A percentile compares a stretch with the other conserved stretches of the same genome.
phyloP scores from a whole-genome alignment of 495 filamentous ascomycete genomes.

The Lasiosphaeria ovina region DNA sequence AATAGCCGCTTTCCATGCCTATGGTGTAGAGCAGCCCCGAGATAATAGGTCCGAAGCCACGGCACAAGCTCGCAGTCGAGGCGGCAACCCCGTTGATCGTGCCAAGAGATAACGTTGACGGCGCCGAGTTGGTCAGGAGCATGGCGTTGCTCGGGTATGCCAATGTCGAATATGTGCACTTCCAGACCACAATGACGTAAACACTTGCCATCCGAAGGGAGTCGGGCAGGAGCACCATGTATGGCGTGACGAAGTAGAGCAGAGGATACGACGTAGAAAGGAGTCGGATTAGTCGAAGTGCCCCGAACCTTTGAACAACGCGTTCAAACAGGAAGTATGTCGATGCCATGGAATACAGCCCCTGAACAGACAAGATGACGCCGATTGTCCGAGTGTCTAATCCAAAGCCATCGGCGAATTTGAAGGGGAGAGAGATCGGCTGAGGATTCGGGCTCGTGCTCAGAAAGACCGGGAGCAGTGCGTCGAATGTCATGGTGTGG shows the following conservation, averaged over 20 bases:
- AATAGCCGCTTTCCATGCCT: conserved; percentile 75
- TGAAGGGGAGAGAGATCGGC: conserved; percentile 65
- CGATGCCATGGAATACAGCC: conserved; percentile 81
- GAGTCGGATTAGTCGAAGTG: conserved; percentile 74
- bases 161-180: conserved; percentile 81
- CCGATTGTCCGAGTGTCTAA: conserved; percentile 80
- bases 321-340: conserved; percentile 81
- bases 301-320: conserved; percentile 67
- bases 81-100: conserved; percentile 92
- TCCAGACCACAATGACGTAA: conserved; percentile 75
- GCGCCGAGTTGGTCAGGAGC: conserved; percentile 79
- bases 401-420: conserved; percentile 84
- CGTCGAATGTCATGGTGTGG: conserved; percentile 89
- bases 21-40: conserved; percentile 81
- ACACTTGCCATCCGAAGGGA: conserved; percentile 67
- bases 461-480: conserved; percentile 87
- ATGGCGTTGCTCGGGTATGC: conserved; percentile 85
- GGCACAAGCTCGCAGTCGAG: conserved; percentile 80
- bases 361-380: conserved; percentile 82
- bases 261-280: conserved; percentile 80
- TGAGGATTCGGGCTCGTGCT: conserved; percentile 57
- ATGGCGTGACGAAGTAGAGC: conserved; percentile 83
- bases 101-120: conserved; percentile 75
- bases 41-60: conserved; percentile 83
- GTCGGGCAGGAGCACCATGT: conserved; percentile 78